Conservation (phyloP, 2,329 filamentous ascomycete genomes). For the Penicillium verrucosum region DNA sequence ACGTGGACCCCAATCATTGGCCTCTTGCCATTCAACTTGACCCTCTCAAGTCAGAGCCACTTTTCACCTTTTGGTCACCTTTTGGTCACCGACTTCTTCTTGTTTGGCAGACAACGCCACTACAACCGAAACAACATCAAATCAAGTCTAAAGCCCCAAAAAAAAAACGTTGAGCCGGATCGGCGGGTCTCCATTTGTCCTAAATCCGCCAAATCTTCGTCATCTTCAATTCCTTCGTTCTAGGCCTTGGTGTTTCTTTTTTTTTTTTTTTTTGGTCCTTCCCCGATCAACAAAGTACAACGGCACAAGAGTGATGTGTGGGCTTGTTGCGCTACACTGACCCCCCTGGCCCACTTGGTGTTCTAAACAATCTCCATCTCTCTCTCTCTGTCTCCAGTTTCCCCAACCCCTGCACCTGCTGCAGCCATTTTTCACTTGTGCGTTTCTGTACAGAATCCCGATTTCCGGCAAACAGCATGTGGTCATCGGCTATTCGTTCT, state of each 20-base stretch:
- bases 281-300: conserved; percentile 20
- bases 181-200: conserved; percentile 19
- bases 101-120: conserved; percentile 7
- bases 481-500: conserved; percentile 34
- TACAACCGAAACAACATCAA: conserved; percentile 7
- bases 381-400: conserved; percentile 8
- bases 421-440: conserved; percentile 6
- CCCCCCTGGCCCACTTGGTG: conserved; percentile 5
- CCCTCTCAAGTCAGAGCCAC: conserved; percentile 26
- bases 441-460: conserved; percentile 4
- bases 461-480: conserved; percentile 30
- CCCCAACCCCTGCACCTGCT: conserved; percentile 8
- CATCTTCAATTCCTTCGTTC: conserved; percentile 16
- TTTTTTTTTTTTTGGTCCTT: not conserved
- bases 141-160: conserved; percentile 17
- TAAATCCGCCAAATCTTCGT: conserved; percentile 17
- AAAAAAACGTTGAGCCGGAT: conserved; percentile 29
- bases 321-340: conserved; percentile 10
- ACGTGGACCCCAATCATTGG: conserved; percentile 34
- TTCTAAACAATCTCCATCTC: conserved; percentile 11
- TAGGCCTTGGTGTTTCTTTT: conserved; percentile 23
- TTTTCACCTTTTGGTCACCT: conserved; percentile 24
- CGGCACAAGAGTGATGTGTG: conserved; percentile 11
- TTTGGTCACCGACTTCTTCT: conserved; percentile 20
- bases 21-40: conserved; percentile 18